phyloP scores from a whole-genome alignment of 345 rosid genomes.

The Linum usitatissimum region DNA sequence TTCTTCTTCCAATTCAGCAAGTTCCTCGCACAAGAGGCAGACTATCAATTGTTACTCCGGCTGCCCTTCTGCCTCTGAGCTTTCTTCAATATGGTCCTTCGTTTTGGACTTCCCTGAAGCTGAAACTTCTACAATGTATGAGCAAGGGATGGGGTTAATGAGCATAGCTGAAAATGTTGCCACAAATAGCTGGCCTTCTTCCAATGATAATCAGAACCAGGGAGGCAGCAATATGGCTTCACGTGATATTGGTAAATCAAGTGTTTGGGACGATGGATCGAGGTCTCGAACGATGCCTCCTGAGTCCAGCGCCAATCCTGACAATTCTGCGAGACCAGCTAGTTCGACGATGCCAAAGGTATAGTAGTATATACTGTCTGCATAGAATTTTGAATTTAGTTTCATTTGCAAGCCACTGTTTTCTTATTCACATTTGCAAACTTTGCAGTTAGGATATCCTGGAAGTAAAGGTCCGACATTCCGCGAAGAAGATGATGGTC shows the following conservation, averaged over 20 bases:
- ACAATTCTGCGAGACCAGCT: slow-evolving; percentile 29
- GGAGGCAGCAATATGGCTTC: slow-evolving; percentile 12
- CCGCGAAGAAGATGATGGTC: slow-evolving; percentile 48
- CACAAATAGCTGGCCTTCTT: slow-evolving; percentile 21
- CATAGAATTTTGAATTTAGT: background rate
- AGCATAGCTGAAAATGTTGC: slow-evolving; percentile 48
- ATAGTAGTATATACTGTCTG: slow-evolving; percentile 2
- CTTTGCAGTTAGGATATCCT: slow-evolving; percentile 38
- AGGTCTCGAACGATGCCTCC: slow-evolving; percentile 29
- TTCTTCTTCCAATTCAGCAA: slow-evolving; percentile 25
- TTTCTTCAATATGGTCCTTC: slow-evolving; percentile 86
- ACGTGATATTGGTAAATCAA: slow-evolving; percentile 22
- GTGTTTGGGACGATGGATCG: slow-evolving; percentile 18
- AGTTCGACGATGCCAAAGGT: slow-evolving; percentile 47
- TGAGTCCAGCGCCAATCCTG: slow-evolving; percentile 28
- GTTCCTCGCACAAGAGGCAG: slow-evolving; percentile 62
- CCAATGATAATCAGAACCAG: slow-evolving; percentile 20
- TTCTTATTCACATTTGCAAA: background rate
- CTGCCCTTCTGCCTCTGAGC: slow-evolving; percentile 82
- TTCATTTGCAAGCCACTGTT: background rate
- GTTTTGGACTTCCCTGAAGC: slow-evolving; percentile 48
- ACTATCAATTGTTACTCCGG: slow-evolving; percentile 70
- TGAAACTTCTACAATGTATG: slow-evolving; percentile 25
- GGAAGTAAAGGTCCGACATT: slow-evolving; percentile 31
- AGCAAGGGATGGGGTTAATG: slow-evolving; percentile 77